Evolutionary conservation across 176 grass and related monocot genomes (phyloP), one percentile per base, ranked within the genome.

Genomic region (Aechmea fasciata): DNA sequence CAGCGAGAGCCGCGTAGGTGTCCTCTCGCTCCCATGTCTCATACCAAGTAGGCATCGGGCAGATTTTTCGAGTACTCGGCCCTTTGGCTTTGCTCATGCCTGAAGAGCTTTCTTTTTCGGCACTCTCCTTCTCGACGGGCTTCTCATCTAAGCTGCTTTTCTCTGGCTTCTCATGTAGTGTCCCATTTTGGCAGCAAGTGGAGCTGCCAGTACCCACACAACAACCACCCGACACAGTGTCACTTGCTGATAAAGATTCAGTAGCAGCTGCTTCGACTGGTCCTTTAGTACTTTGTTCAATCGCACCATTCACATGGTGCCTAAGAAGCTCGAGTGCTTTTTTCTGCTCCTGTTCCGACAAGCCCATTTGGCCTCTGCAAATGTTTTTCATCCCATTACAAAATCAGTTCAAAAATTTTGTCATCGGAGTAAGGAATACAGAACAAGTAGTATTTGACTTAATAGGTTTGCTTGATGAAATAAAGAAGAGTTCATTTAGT

Each of bases 321-420:
- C 78, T 77, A 57, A 41, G 4, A 41, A 81, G 69, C 65, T 90
- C 84, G 33, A 84, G 70, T 66, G 82, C 80, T 77, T 87, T 81
- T 84, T 93, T 99, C 78, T 99, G 95, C 66, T 99, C 69, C 49
- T 99, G 87, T 59, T 78, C 82, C 25, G 94, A 85, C 71, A 99
- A 80, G 47, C 94, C 94, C 71, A 93, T 78, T 74, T 99, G 90
- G 64, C 95, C 95, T 83, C 95, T 99, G 71, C 70, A 70, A 70
- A 20, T 13, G 64, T 22, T 51, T 10, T 57, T 49, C 51, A 75
- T 61, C 55, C 55, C 15, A 70, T 11, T 14, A 79, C 51, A 77
- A 19, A 71, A 73, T 52, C 80, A 68, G 78, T 70, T 17, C 15
- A 68, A 48, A 70, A 13, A 61, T 7, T 61, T 61, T 61, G 55